Evolutionary conservation across 179 eudicot genomes (phyloP).

Genomic region (Silene coronaria): DNA sequence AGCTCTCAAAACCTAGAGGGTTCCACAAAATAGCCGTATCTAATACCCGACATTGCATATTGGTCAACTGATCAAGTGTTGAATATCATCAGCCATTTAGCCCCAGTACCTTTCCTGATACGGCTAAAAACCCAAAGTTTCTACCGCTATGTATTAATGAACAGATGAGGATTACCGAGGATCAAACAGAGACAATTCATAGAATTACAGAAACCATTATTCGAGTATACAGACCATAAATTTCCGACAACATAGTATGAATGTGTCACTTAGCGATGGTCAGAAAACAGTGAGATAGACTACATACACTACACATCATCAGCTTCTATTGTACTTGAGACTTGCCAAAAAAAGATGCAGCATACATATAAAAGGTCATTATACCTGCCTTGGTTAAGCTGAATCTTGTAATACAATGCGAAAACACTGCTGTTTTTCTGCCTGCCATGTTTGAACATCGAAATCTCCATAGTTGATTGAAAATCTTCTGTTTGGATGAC

Average conservation of each 20-base stretch:
- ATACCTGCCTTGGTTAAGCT: not conserved
- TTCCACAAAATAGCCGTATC: too few species aligned
- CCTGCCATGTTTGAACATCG: not conserved
- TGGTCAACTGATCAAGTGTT: too few species aligned
- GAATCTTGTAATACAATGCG: not conserved
- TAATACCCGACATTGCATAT: too few species aligned
- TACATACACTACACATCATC: not conserved
- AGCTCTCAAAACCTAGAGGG: not conserved
- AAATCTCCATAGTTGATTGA: not conserved
- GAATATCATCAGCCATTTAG: too few species aligned
- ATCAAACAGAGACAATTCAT: not conserved
- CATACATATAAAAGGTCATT: not conserved
- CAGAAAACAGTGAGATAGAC: not conserved
- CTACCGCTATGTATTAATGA: not conserved
- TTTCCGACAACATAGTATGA: not conserved
- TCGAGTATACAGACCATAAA: not conserved
- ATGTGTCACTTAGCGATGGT: conserved; percentile 2
- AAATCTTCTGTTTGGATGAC: too few species aligned
- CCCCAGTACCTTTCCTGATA: too few species aligned
- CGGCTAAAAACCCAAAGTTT: too few species aligned
- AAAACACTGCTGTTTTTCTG: conserved; percentile 3
- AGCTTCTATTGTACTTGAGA: not conserved
- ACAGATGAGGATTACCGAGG: not conserved
- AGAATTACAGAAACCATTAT: not conserved
- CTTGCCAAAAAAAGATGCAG: not conserved